A percentile compares a stretch with the other conserved stretches of the same genome.
Conservation (phyloP, 768 basidiomycete species). For the Gyrodon lividus region DNA sequence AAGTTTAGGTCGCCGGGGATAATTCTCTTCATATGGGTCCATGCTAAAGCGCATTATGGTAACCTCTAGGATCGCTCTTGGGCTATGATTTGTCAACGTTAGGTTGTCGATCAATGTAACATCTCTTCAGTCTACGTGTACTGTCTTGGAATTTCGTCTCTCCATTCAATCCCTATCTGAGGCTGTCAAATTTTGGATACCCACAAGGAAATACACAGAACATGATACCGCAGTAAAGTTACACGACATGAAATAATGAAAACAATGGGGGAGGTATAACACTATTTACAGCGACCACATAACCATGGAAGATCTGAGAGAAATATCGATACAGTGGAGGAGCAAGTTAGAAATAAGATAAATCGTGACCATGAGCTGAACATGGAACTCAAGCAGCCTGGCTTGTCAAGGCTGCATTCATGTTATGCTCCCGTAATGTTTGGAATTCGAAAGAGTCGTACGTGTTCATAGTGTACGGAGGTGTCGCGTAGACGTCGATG, state of each 20-base stretch:
- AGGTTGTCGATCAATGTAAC: slow-evolving; percentile 5
- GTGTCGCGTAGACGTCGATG: slow-evolving; percentile 15
- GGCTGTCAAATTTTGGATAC: neutral
- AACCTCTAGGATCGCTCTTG: neutral
- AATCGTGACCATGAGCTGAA: neutral
- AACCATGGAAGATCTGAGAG: neutral
- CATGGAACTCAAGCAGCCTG: slow-evolving; percentile 19
- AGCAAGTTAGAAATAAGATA: slow-evolving; percentile 27
- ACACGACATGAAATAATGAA: slow-evolving; percentile 17
- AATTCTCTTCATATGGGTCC: neutral
- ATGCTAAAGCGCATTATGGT: neutral
- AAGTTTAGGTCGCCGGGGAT: slow-evolving; percentile 46
- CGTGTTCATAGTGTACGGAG: slow-evolving; percentile 16
- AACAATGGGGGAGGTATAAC: slow-evolving; percentile 7
- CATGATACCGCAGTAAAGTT: slow-evolving; percentile 9
- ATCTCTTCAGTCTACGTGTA: neutral
- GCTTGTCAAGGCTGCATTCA: slow-evolving; percentile 12
- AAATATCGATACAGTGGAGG: slow-evolving; percentile 29
- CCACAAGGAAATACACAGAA: slow-evolving; percentile 11
- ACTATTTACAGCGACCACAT: slow-evolving; percentile 9
- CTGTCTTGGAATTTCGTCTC: too few relatives aligned
- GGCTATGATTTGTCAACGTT: neutral
- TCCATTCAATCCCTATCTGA: too few relatives aligned
- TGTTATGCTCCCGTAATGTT: slow-evolving; percentile 28
- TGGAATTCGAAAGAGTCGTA: slow-evolving; percentile 37